These are phyloP conservation scores for Solanum tarijense DNA, from an alignment of 257 asterid species.

Conservation along the genomic window DNA sequence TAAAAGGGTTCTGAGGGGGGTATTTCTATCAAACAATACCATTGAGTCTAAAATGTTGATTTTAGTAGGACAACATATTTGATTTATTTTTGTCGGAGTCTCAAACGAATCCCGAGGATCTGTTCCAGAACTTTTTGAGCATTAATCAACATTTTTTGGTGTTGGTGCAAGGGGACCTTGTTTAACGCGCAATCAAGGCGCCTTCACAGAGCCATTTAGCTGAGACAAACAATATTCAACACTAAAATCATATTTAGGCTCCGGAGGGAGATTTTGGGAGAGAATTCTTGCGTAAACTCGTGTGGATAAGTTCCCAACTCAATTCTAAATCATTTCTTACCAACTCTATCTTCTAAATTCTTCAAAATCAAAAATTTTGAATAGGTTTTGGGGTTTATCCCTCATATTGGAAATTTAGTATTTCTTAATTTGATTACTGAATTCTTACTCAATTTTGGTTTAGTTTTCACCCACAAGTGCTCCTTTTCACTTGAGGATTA, in stretches of 20 bases:
- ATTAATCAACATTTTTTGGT: neutral
- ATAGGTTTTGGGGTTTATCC: neutral
- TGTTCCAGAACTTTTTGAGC: neutral
- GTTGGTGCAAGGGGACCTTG: neutral
- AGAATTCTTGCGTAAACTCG: neutral
- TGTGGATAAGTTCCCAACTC: neutral
- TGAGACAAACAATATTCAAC: neutral
- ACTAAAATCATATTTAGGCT: neutral
- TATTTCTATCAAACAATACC: neutral
- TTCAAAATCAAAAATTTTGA: neutral
- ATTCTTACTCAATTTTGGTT: neutral
- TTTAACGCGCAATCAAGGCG: neutral
- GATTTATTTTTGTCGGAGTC: too few species aligned
- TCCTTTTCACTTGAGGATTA: neutral
- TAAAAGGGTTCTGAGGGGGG: neutral
- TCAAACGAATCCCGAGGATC: neutral
- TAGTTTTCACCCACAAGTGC: neutral
- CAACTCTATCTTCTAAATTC: neutral
- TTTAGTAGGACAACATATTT: neutral
- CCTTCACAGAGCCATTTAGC: neutral
- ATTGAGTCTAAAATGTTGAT: neutral
- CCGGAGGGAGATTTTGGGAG: neutral
- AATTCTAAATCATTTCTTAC: neutral
- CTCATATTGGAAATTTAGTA: too few species aligned
- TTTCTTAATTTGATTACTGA: too few species aligned